Base-by-base conservation (phyloP, 2,329 filamentous ascomycete genomes). In the Claviceps lovelessii region DNA sequence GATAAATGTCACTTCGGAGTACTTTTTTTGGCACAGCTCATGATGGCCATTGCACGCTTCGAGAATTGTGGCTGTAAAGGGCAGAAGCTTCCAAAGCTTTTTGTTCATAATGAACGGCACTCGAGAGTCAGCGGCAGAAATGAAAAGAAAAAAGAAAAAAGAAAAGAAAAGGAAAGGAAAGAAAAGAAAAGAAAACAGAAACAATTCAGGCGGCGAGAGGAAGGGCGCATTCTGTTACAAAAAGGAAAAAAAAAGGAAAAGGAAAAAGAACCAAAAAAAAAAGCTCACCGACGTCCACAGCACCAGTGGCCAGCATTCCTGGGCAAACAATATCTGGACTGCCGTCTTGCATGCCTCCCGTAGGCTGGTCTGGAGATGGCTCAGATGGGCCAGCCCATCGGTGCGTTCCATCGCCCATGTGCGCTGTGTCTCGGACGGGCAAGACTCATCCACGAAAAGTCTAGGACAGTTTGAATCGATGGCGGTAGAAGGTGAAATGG, bases 1-100 rank as follows among this genome's bases (percentile, higher is more conserved):
- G 19, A 83, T 68, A 56, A 79, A 76, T n/a, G 77, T 77, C 54
- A 85, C 65, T 42, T 82, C 74, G 58, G 79, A 79, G 68, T 84
- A 85, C 46, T 65, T 68, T 44, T 77, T 75, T 50, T 65, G 64
- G 67, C 82, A 85, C 54, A 80, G 76, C 44, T 73, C 73, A 1
- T 74, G 61, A 53, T 75, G 71, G 57, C 80, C 80, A 62, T 85
- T 85, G 70, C 82, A 85, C 59, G 64, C 65, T 23, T 62, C 64
- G 33, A 62, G 52, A 15, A 56, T 61, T 33, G 53, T 56, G 15
- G 53, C 54, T 8, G 58, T 55, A 49, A 66, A 58, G 31, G 60
- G 42, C n/a, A 62, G 51, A 13, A 57, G 7, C 31, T 46, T 52
- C n/a, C 61, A 37, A 19, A 58, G 37, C 52, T 56, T 52, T 60